Evolutionary conservation across 257 asterid genomes (phyloP).

Genomic region (Nicotiana tabacum): DNA sequence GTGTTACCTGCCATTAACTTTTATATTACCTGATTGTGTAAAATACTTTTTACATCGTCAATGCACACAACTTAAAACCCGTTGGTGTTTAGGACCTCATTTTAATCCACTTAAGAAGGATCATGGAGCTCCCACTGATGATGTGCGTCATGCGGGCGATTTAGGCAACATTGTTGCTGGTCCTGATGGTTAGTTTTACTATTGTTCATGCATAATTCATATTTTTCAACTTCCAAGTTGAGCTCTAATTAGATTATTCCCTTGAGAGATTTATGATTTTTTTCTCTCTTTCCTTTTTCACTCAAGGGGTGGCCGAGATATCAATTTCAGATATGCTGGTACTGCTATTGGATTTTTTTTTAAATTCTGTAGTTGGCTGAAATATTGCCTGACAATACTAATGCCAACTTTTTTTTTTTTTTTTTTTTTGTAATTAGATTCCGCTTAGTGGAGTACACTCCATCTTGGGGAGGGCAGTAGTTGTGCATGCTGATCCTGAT

Average conservation of each 20-base stretch:
- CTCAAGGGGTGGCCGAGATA: slow-evolving; percentile 70
- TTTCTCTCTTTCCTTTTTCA: neutral
- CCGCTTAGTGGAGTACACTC: slow-evolving; percentile 70
- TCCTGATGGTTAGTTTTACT: slow-evolving; percentile 44
- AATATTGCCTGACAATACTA: neutral
- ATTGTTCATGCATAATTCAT: neutral
- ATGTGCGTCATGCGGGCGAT: slow-evolving; percentile 79
- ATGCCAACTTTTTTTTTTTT: slow-evolving; percentile 1
- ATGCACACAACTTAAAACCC: no score
- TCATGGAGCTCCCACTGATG: slow-evolving; percentile 84
- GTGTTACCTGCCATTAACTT: no score
- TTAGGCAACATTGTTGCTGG: slow-evolving; percentile 80
- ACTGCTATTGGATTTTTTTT: neutral
- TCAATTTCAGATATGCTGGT: slow-evolving; percentile 67
- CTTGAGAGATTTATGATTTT: neutral
- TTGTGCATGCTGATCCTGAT: slow-evolving; percentile 92
- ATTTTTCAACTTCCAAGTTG: neutral
- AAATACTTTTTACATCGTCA: no score
- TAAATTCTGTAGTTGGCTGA: neutral
- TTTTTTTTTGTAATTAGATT: slow-evolving; percentile 38
- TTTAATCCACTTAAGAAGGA: slow-evolving; percentile 72
- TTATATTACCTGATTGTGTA: no score
- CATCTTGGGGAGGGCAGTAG: slow-evolving; percentile 89
- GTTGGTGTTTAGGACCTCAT: slow-evolving; percentile 60
- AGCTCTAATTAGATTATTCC: neutral